Evolutionary conservation across 192 early-diverging fungal species (phyloP).

Genomic region (Dimargaris xerosporica): DNA sequence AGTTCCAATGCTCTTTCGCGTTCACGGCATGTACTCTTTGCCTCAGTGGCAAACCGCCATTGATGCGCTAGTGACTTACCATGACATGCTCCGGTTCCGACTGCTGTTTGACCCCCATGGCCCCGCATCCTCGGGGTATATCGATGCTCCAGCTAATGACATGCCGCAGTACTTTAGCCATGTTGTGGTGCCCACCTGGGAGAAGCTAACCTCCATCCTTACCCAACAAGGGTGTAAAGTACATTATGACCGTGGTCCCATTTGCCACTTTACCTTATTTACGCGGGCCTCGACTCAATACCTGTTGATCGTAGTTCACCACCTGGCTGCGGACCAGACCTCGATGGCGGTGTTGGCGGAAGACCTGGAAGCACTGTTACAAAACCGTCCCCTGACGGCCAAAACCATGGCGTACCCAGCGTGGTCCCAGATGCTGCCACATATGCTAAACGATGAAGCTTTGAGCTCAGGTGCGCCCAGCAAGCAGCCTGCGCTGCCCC

Average conservation of each 20-base stretch:
- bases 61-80: neutral
- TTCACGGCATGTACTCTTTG: neutral
- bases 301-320: conserved; percentile 16
- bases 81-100: conserved; percentile 5
- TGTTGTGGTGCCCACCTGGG: neutral
- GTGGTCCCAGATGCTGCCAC: conserved; percentile 6
- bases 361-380: conserved; percentile 11
- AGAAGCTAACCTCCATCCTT: neutral
- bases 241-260: neutral
- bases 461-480: no score
- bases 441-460: no score
- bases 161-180: neutral
- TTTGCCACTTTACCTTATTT: conserved; percentile 1
- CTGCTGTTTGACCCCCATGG: no score
- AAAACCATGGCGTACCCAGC: conserved; percentile 14
- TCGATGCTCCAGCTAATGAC: no score
- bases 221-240: neutral
- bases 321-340: conserved; percentile 18
- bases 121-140: no score
- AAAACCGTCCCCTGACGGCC: conserved; percentile 5
- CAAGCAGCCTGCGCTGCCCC: no score
- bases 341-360: conserved; percentile 17
- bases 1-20: neutral
- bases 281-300: conserved; percentile 11
- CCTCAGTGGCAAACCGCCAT: neutral